phyloP scores from a whole-genome alignment of 768 basidiomycete genomes.

The Macrolepiota dolichaula region DNA sequence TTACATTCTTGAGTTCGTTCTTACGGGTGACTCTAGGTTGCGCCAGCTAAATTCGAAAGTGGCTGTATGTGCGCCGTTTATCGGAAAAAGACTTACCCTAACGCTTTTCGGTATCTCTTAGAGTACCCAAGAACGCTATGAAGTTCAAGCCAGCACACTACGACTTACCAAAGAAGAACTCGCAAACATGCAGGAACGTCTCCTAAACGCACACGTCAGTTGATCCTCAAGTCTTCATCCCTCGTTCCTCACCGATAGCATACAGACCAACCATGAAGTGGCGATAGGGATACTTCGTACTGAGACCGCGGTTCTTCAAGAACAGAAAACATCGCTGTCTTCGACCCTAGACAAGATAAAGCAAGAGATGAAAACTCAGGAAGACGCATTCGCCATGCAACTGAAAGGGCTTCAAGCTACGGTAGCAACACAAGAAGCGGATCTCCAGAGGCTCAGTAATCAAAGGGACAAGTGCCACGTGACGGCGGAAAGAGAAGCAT shows the following conservation, averaged over 20 bases:
- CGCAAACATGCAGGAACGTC: constrained; percentile 42
- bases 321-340: constrained; percentile 32
- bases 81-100: background rate
- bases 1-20: background rate
- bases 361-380: constrained; percentile 23
- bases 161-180: constrained; percentile 51
- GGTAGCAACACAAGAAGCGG: background rate
- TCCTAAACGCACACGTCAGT: background rate
- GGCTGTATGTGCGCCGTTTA: background rate
- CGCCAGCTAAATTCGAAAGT: constrained; percentile 2
- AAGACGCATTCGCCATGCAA: background rate
- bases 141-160: constrained; percentile 52
- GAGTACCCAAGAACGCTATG: constrained; percentile 48
- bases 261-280: constrained; percentile 24
- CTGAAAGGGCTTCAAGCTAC: background rate
- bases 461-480: constrained; percentile 19
- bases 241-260: background rate
- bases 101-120: constrained; percentile 33
- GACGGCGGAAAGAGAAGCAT: constrained; percentile 12
- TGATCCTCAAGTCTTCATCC: too few species aligned
- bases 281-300: constrained; percentile 29
- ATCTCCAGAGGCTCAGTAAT: background rate
- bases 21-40: background rate
- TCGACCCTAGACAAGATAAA: constrained; percentile 20
- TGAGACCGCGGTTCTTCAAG: constrained; percentile 38